Conservation (phyloP, 2,329 filamentous ascomycete species). For the Colletotrichum higginsianum region DNA sequence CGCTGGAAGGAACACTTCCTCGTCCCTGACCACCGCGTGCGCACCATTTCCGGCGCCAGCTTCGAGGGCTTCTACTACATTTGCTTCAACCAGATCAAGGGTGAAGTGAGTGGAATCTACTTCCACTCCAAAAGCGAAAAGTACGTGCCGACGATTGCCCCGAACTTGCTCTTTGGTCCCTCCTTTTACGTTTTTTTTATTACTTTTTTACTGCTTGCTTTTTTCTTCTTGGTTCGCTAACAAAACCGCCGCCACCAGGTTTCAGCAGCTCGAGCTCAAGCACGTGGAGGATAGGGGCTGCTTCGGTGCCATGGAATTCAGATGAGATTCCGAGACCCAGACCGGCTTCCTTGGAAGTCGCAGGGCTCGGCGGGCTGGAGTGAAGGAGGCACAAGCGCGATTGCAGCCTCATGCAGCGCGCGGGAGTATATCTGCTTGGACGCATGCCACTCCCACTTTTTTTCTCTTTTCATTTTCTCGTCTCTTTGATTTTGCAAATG, state of each 20-base stretch:
- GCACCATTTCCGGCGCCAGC: conserved; percentile 92
- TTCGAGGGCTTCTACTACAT: conserved; percentile 99
- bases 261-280: conserved; percentile 92
- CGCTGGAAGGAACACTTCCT: conserved; percentile 99
- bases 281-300: conserved; percentile 90
- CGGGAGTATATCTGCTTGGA: conserved; percentile 13
- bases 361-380: neutral
- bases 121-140: conserved; percentile 99
- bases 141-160: conserved; percentile 66
- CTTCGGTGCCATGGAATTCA: conserved; percentile 88
- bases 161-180: neutral
- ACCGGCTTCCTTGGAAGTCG: neutral
- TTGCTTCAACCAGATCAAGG: conserved; percentile 93
- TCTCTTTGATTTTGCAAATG: conserved; percentile 21
- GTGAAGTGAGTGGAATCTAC: conserved; percentile 92
- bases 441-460: conserved; percentile 10
- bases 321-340: conserved; percentile 48
- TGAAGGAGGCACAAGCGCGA: conserved; percentile 23
- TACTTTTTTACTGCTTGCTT: no score
- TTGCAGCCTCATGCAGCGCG: conserved; percentile 23
- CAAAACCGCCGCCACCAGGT: conserved; percentile 65
- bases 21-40: conserved; percentile 93
- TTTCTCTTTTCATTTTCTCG: neutral
- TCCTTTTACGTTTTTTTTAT: neutral
- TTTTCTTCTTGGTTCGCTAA: conserved; percentile 17